A percentile compares a stretch with the other conserved stretches of the same genome.
phyloP scores from a whole-genome alignment of 2,329 filamentous ascomycete species.

The Scytalidium lignicola region DNA sequence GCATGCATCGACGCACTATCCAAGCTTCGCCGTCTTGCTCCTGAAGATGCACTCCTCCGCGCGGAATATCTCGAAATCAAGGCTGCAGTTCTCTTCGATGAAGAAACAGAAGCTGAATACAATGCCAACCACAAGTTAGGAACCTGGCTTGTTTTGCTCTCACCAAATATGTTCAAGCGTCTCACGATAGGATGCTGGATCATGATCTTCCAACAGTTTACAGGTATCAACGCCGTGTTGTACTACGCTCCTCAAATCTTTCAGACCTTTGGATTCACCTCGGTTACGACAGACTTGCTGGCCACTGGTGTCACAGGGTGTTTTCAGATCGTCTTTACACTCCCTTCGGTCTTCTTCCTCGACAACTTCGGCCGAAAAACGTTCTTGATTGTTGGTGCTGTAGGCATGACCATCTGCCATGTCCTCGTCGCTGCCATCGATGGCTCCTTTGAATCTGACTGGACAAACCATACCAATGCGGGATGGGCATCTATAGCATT shows the following conservation, averaged over 20 bases:
- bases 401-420: constrained; percentile 64
- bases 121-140: constrained; percentile 39
- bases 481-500: constrained; percentile 29
- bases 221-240: constrained; percentile 18
- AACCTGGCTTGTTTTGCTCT: constrained; percentile 35
- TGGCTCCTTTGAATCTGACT: constrained; percentile 45
- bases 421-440: constrained; percentile 65
- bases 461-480: constrained; percentile 38
- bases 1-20: constrained; percentile 18
- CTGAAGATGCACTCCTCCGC: constrained; percentile 17
- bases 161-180: constrained; percentile 43
- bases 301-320: constrained; percentile 67
- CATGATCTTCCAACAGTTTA: constrained; percentile 44
- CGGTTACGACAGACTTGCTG: constrained; percentile 46
- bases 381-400: constrained; percentile 54
- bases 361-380: constrained; percentile 61
- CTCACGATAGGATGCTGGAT: constrained; percentile 36
- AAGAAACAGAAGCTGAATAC: constrained; percentile 35
- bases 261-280: constrained; percentile 34
- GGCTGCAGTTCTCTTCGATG: constrained; percentile 23
- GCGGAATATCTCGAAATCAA: constrained; percentile 27
- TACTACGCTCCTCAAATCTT: constrained; percentile 25
- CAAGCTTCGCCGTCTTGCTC: constrained; percentile 17
- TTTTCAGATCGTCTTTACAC: constrained; percentile 60
- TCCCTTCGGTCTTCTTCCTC: constrained; percentile 59